Percentiles rank a stretch among this genome's conserved stretches.
phyloP scores from a whole-genome alignment of 306 rosid species.

The Amphicarpaea edgeworthii region DNA sequence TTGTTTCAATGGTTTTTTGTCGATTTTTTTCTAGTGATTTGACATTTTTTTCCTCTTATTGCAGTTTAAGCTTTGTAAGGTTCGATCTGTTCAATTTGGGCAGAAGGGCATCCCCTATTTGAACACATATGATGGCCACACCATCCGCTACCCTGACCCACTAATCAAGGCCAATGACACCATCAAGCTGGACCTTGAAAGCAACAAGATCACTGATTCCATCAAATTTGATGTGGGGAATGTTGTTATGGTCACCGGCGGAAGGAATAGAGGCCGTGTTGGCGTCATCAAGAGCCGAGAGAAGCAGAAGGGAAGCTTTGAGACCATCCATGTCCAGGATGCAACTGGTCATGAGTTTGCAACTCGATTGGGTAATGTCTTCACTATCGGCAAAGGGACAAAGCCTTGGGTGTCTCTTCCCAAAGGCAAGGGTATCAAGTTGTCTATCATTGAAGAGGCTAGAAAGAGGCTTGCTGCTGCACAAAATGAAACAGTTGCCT shows the following conservation, averaged over 20 bases:
- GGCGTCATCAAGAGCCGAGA: slow-evolving; percentile 80
- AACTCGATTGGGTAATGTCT: slow-evolving; percentile 70
- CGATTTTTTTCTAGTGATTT: neutral
- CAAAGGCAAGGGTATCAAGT: slow-evolving; percentile 74
- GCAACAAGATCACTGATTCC: slow-evolving; percentile 67
- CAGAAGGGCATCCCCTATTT: slow-evolving; percentile 75
- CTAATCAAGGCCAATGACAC: slow-evolving; percentile 83
- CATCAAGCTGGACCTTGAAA: slow-evolving; percentile 75
- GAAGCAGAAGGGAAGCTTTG: slow-evolving; percentile 65
- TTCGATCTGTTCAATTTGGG: slow-evolving; percentile 74
- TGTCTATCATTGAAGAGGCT: slow-evolving; percentile 78
- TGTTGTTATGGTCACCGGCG: slow-evolving; percentile 83
- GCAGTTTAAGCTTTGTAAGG: slow-evolving; percentile 74
- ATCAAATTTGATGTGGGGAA: slow-evolving; percentile 80
- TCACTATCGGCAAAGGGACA: slow-evolving; percentile 68
- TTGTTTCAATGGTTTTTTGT: neutral
- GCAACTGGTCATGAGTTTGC: slow-evolving; percentile 72
- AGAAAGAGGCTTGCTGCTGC: slow-evolving; percentile 69
- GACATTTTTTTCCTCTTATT: neutral
- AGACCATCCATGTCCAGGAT: slow-evolving; percentile 61
- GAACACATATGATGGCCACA: slow-evolving; percentile 63
- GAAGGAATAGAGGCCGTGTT: slow-evolving; percentile 78
- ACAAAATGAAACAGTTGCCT: slow-evolving; percentile 50
- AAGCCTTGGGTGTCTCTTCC: slow-evolving; percentile 74
- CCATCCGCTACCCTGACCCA: slow-evolving; percentile 55